phyloP scores from a whole-genome alignment of 2,329 filamentous ascomycete species.

The Alternaria infectoria region DNA sequence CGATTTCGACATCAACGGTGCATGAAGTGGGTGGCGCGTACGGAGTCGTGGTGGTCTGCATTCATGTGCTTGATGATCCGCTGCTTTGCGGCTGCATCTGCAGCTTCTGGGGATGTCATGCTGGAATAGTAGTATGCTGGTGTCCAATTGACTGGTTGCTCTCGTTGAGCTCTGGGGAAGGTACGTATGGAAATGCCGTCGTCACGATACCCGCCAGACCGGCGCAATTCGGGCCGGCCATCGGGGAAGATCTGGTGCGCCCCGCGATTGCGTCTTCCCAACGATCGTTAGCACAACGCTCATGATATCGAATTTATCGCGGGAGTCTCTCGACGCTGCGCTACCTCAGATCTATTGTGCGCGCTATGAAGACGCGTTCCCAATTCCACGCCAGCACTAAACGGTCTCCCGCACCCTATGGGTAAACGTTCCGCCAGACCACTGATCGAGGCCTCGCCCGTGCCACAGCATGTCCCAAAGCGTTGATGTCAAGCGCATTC shows the following conservation, averaged over 20 bases:
- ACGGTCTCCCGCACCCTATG: background rate
- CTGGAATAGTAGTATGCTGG: background rate
- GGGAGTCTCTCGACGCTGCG: background rate
- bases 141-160: background rate
- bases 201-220: constrained; percentile 2
- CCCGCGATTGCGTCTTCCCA: constrained; percentile 11
- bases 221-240: constrained; percentile 8
- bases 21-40: constrained; percentile 22
- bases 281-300: constrained; percentile 21
- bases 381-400: background rate
- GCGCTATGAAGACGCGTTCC: background rate
- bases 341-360: background rate
- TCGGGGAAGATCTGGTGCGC: constrained; percentile 12
- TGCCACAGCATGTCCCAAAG: background rate
- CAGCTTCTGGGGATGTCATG: constrained; percentile 42
- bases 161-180: background rate
- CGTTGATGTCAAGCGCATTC: constrained; percentile 11
- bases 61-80: constrained; percentile 88
- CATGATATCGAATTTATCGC: background rate
- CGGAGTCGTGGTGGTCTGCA: constrained; percentile 75
- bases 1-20: background rate
- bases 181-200: background rate
- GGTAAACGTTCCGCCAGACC: background rate
- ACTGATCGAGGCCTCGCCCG: background rate
- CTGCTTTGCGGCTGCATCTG: constrained; percentile 59